These are phyloP conservation scores for Fremontodendron californicum DNA, from an alignment of 345 rosid genomes.

Conservation along the genomic window DNA sequence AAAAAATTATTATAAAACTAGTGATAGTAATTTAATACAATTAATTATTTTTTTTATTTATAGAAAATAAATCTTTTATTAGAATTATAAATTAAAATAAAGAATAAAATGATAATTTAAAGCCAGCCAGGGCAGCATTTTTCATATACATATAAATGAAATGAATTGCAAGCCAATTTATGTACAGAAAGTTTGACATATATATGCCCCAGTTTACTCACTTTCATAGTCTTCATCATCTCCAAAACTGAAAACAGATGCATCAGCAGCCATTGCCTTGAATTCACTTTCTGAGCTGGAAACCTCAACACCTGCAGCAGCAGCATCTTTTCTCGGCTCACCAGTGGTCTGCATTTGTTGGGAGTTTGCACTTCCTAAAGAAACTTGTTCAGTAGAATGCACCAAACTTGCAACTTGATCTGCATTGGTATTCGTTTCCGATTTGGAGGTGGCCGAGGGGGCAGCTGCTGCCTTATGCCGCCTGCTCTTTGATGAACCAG, in stretches of 20 bases:
- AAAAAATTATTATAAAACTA: too few species aligned
- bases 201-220: slow-evolving; percentile 38
- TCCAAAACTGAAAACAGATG: slow-evolving; percentile 73
- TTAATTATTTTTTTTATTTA: neutral
- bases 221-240: slow-evolving; percentile 73
- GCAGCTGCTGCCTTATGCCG: slow-evolving; percentile 24
- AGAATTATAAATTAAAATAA: too few species aligned
- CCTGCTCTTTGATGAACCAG: slow-evolving; percentile 30
- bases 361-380: slow-evolving; percentile 35
- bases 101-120: slow-evolving; percentile 10
- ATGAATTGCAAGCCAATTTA: slow-evolving; percentile 13
- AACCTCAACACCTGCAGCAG: neutral
- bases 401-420: slow-evolving; percentile 41
- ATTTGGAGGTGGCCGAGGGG: slow-evolving; percentile 23
- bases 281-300: slow-evolving; percentile 47
- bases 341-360: slow-evolving; percentile 5
- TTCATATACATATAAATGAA: too few species aligned
- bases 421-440: slow-evolving; percentile 26
- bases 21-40: too few species aligned
- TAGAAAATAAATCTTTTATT: too few species aligned
- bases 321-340: slow-evolving; percentile 16
- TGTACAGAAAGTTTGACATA: slow-evolving; percentile 9
- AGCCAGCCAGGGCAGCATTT: too few species aligned
- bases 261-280: slow-evolving; percentile 82
- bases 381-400: slow-evolving; percentile 42